A percentile compares a stretch with the other conserved stretches of the same genome.
These are phyloP conservation scores for Quercus aquifolioides DNA, from an alignment of 306 rosid genomes.

Conservation along the genomic window DNA sequence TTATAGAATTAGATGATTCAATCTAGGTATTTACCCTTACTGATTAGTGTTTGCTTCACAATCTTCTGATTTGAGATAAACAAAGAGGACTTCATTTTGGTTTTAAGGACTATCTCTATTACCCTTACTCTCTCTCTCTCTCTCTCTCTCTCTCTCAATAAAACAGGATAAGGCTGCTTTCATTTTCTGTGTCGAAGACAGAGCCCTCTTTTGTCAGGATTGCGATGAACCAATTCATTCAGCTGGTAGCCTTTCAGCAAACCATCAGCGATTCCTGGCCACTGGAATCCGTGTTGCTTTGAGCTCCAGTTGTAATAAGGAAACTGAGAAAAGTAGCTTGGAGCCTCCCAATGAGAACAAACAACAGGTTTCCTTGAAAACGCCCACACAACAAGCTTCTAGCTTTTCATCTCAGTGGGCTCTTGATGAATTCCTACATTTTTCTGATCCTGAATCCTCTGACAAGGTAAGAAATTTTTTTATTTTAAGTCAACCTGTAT, in stretches of 20 bases:
- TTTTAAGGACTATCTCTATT: background rate
- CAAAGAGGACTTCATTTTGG: too few relatives aligned
- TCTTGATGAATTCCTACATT: conserved; percentile 78
- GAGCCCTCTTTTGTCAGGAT: conserved; percentile 91
- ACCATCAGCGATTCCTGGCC: conserved; percentile 95
- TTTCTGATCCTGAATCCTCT: conserved; percentile 62
- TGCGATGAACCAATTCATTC: conserved; percentile 90
- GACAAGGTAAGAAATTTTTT: conserved; percentile 49
- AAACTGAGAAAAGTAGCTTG: conserved; percentile 33
- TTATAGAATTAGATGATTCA: background rate
- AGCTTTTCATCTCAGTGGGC: conserved; percentile 66
- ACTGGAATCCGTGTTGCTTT: conserved; percentile 85
- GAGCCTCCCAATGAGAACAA: conserved; percentile 70
- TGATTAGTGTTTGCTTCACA: background rate
- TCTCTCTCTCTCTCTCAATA: conserved; percentile 1
- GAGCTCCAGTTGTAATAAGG: conserved; percentile 57
- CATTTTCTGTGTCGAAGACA: conserved; percentile 95
- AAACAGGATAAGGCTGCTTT: conserved; percentile 89
- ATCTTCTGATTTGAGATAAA: background rate
- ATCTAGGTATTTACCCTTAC: background rate
- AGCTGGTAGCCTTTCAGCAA: conserved; percentile 69
- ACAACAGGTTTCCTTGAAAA: conserved; percentile 42
- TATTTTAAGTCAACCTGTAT: background rate
- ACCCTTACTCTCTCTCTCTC: background rate
- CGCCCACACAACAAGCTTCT: conserved; percentile 52